Evolutionary conservation across 2,329 filamentous ascomycete species (phyloP).

Genomic region (Daldinia sp.): DNA sequence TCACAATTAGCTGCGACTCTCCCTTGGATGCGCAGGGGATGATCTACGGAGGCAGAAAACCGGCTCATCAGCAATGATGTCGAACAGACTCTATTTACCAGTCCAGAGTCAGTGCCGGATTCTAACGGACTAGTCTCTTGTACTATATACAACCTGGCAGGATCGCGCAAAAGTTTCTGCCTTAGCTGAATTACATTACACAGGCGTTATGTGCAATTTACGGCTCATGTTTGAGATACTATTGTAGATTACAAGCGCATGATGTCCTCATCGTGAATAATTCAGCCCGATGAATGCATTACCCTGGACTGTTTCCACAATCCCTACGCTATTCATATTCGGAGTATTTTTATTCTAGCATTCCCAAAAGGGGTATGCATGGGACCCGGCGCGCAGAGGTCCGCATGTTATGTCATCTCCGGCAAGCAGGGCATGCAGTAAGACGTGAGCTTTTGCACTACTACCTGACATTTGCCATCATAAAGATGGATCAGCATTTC

Average conservation of each 20-base stretch:
- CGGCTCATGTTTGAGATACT: not conserved
- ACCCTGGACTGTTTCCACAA: not conserved
- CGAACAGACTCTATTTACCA: constrained; percentile 15
- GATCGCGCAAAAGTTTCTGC: constrained; percentile 38
- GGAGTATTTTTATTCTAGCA: no score
- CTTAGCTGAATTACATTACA: constrained; percentile 19
- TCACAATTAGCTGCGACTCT: constrained; percentile 40
- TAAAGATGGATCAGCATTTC: not conserved
- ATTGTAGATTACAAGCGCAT: not conserved
- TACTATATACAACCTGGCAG: constrained; percentile 42
- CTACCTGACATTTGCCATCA: not conserved
- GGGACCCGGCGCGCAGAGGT: no score
- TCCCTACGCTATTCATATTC: not conserved
- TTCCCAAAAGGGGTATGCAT: no score
- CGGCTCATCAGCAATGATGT: constrained; percentile 25
- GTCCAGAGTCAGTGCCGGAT: constrained; percentile 18
- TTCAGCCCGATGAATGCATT: not conserved
- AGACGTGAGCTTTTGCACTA: not conserved
- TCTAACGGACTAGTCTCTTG: constrained; percentile 34
- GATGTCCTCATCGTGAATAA: not conserved
- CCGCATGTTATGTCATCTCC: no score
- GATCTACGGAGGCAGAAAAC: constrained; percentile 12
- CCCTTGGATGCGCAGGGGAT: constrained; percentile 10
- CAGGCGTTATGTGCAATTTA: constrained; percentile 13
- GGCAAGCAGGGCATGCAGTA: not conserved